Base-by-base conservation (phyloP, 345 rosid genomes). In the Moricandia arvensis region DNA sequence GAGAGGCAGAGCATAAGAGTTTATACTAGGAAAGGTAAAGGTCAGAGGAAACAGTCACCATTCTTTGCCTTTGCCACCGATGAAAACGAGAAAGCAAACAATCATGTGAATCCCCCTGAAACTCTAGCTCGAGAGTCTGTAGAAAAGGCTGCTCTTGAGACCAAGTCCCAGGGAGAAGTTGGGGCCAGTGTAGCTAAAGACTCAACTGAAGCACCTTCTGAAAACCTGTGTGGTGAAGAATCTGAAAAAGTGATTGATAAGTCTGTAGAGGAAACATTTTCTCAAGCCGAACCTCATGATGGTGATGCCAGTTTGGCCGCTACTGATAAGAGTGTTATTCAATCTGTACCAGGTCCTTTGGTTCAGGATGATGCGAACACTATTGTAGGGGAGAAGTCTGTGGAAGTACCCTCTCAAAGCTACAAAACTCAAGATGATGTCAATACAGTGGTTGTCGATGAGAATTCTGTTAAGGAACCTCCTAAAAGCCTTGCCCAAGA, bases 1-100 rank as follows among this genome's bases (percentile, higher is more conserved):
- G 93, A 90, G 85, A 92, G 83, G 80, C 90, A 80, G 82, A 88
- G 86, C 73, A 87, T 78, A 38, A 91, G 80, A 76, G 99, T 95
- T 16, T 95, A 95, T 68, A 88, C 84, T 11, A 86, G 99, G 80
- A 95, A 92, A 79, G 84, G 86, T 0, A 78, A 61, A 73, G 77
- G 81, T 51, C 73, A 78, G 26, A 72, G 81, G 33, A 78, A 78
- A 34, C 75, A 27, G 13, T 55, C 80, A 7, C 76, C 70, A 17
- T 16, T 73, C 58, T 51, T 73, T 75, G 59, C 75, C 59, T 4
- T 66, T 17, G 27, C 24, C 24, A 7, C 24, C 11, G 58, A 17
- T 53, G 53, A n/a, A 65, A 35, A 64, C 18, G 49, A 31, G 71
- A 58, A 64, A 17, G 81, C 59, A 45, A 66, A 31, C 57, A 68